Base-by-base conservation (phyloP, 2,329 filamentous ascomycete genomes). In the Seiridium unicorne region DNA sequence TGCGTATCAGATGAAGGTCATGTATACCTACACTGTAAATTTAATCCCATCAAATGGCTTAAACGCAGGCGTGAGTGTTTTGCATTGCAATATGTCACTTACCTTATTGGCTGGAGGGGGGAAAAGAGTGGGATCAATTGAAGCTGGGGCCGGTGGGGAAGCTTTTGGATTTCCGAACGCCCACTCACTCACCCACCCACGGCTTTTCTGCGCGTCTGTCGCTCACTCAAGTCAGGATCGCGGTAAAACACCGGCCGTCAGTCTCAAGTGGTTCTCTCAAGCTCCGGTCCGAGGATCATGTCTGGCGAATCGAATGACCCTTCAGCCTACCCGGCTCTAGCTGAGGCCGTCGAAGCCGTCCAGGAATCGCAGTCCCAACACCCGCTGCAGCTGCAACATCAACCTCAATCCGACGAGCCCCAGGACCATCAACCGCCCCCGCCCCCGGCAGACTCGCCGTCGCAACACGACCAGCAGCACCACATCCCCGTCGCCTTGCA, bases 291-390 rank as follows among this genome's bases (percentile, higher is more conserved):
- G n/a, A 32, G 49, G n/a, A 51, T 35, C 34, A 51, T 51, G 49
- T 51, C 49, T 51, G 49, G 31, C 49, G 49, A 51, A 13, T 51
- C 49, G 49, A 51, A 32, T 13, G 49, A 51, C 49, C 49, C 34
- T 35, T 51, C 49, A 35, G 53, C 46, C 47, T 60, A 60, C 26
- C 53, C 58, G 40, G 54, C 26, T 49, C 42, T 56, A 51, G 58
- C 48, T 51, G 58, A 60, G 32, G 44, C 40, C 51, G 53, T 55
- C 46, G 49, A 32, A 8, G 34, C 32, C 49, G 32, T 51, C 4
- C 49, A 51, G 11, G 49, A 35, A 38, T 8, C 49, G 31, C 32
- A 51, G 49, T 35, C 32, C 34, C 32, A 31, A 35, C 34, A 31
- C 49, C 32, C 31, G 49, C 34, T 13, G n/a, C 32, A 4, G 58